Percentiles rank a stretch among this genome's conserved stretches.
These are phyloP conservation scores for Aureobasidium leucospermi DNA, from an alignment of 2,329 filamentous ascomycete genomes.

Conservation along the genomic window DNA sequence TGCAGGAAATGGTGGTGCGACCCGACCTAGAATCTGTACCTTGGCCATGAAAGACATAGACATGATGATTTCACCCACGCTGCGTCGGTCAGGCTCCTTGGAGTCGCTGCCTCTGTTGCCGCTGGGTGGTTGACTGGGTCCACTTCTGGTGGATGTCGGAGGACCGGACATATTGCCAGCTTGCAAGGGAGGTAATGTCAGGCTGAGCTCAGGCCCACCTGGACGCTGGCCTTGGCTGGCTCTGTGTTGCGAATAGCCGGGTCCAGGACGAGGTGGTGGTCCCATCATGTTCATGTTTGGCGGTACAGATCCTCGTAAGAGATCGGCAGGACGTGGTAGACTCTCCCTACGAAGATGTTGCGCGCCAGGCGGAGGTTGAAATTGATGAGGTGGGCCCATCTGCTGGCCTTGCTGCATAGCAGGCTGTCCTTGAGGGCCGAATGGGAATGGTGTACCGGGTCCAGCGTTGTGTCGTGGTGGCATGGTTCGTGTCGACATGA, in stretches of 20 bases:
- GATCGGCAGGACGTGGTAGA: slow-evolving; percentile 34
- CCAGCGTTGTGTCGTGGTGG: slow-evolving; percentile 24
- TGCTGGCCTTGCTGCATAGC: slow-evolving; percentile 30
- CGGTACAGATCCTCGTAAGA: slow-evolving; percentile 23
- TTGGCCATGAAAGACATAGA: slow-evolving; percentile 68
- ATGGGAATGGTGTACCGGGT: slow-evolving; percentile 34
- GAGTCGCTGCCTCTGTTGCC: background rate
- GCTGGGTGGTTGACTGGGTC: background rate
- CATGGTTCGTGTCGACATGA: slow-evolving; percentile 32
- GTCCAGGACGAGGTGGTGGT: slow-evolving; percentile 46
- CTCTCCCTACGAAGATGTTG: slow-evolving; percentile 31
- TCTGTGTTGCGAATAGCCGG: slow-evolving; percentile 28
- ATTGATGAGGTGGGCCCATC: slow-evolving; percentile 31
- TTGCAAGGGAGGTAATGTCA: slow-evolving; percentile 49
- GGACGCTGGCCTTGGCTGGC: slow-evolving; percentile 22
- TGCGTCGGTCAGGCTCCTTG: slow-evolving; percentile 49
- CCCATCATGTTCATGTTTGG: slow-evolving; percentile 44
- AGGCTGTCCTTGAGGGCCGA: slow-evolving; percentile 14
- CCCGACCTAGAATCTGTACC: slow-evolving; percentile 65
- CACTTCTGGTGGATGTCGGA: background rate
- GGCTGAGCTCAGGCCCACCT: slow-evolving; percentile 12
- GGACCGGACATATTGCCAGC: slow-evolving; percentile 23
- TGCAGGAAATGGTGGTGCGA: slow-evolving; percentile 59
- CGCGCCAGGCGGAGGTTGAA: slow-evolving; percentile 23
- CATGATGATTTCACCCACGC: slow-evolving; percentile 56